phyloP scores from a whole-genome alignment of 305 asterid genomes.

The Solanum hybrid region DNA sequence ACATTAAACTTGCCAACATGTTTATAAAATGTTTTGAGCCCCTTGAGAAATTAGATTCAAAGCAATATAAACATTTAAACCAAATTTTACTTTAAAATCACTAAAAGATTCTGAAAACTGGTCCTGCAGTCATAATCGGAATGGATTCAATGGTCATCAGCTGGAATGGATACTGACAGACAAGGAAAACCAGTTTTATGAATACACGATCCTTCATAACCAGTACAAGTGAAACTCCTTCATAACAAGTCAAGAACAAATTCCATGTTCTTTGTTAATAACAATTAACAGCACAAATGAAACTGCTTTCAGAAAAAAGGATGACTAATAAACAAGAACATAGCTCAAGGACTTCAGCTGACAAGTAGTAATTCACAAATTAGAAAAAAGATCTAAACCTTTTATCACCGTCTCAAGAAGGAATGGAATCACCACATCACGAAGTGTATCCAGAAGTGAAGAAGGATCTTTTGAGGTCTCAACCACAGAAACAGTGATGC shows the following conservation, averaged over 20 bases:
- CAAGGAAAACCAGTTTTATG: background rate
- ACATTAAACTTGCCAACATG: background rate
- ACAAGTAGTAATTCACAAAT: background rate
- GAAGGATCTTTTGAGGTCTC: slow-evolving; percentile 27
- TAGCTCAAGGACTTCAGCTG: background rate
- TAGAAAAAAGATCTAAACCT: slow-evolving; percentile 35
- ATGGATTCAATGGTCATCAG: background rate
- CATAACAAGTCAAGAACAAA: background rate
- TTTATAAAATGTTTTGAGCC: background rate
- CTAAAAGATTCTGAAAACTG: background rate
- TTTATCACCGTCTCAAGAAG: slow-evolving; percentile 69
- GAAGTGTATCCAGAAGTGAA: slow-evolving; percentile 46
- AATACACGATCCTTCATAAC: background rate
- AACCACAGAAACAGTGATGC: slow-evolving; percentile 51
- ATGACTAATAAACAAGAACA: background rate
- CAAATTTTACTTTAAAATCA: background rate
- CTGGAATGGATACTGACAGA: background rate
- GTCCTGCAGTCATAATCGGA: background rate
- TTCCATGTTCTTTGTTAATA: background rate
- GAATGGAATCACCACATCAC: slow-evolving; percentile 55
- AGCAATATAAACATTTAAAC: background rate
- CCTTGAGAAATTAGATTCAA: background rate
- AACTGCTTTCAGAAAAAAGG: background rate
- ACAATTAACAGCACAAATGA: background rate
- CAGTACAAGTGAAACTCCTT: background rate